Percentiles rank a stretch among this genome's conserved stretches.
Evolutionary conservation across 352 stramenopile species (phyloP).

Genomic region (Lagenidium sp.): DNA sequence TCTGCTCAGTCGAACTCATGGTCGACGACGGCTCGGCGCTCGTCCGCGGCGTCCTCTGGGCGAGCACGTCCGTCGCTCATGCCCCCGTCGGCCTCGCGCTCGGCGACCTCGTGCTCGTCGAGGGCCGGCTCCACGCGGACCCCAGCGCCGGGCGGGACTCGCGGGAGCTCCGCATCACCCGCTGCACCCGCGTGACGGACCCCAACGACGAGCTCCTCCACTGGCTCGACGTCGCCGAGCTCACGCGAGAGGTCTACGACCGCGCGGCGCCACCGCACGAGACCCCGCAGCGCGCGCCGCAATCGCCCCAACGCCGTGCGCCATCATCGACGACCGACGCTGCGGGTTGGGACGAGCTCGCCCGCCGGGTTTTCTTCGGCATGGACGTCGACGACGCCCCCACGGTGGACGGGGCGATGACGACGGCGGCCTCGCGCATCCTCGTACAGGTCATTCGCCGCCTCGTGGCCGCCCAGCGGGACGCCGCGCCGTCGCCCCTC

Average conservation of each 20-base stretch:
- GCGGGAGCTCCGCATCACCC: conserved; percentile 50
- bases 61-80: too few relatives aligned
- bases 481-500: too few relatives aligned
- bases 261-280: background rate
- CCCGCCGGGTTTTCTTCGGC: too few relatives aligned
- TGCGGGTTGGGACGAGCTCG: too few relatives aligned
- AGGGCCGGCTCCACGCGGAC: conserved; percentile 67
- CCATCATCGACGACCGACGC: too few relatives aligned
- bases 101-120: conserved; percentile 61
- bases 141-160: conserved; percentile 21
- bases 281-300: background rate
- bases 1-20: conserved; percentile 47
- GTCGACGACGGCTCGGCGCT: conserved; percentile 68
- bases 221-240: conserved; percentile 47
- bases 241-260: conserved; percentile 29
- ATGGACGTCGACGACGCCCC: too few relatives aligned
- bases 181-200: conserved; percentile 37
- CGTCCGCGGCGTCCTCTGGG: conserved; percentile 49
- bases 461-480: too few relatives aligned
- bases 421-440: too few relatives aligned
- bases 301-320: conserved; percentile 6
- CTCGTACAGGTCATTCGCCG: too few relatives aligned
- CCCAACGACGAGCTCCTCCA: conserved; percentile 73
- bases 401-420: too few relatives aligned
- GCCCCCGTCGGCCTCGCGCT: conserved; percentile 17